Evolutionary conservation across 192 early-diverging fungal species (phyloP).

Genomic region (Entomortierella lignicola): DNA sequence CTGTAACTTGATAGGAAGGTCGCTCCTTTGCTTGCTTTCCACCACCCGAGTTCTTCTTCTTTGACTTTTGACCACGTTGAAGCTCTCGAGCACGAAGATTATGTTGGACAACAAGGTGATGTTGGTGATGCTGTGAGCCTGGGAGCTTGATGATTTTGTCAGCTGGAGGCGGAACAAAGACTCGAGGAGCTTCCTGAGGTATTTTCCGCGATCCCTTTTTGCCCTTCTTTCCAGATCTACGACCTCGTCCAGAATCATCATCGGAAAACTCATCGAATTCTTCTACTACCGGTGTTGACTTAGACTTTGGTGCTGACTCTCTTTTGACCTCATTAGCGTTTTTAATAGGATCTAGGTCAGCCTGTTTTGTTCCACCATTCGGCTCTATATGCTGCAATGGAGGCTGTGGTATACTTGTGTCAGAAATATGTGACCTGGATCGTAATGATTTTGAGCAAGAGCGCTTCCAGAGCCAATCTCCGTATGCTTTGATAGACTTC

Average conservation of each 20-base stretch:
- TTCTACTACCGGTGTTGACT: not conserved
- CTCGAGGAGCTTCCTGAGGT: conserved; percentile 22
- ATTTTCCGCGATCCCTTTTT: conserved; percentile 31
- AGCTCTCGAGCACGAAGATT: conserved; percentile 44
- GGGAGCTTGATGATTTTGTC: conserved; percentile 52
- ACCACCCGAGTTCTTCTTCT: conserved; percentile 29
- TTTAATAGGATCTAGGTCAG: not conserved
- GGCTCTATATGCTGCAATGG: not conserved
- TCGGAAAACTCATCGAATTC: conserved; percentile 18
- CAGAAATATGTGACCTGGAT: not conserved
- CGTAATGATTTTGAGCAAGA: conserved; percentile 15
- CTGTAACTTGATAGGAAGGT: conserved; percentile 27
- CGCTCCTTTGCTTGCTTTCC: conserved; percentile 46
- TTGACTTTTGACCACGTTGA: conserved; percentile 47
- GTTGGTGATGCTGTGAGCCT: conserved; percentile 43
- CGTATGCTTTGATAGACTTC: conserved; percentile 42
- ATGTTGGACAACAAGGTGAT: conserved; percentile 49
- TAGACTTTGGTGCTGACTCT: conserved; percentile 6
- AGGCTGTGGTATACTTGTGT: not conserved
- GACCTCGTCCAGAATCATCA: conserved; percentile 24
- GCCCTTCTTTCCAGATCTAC: conserved; percentile 40
- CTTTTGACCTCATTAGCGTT: conserved; percentile 17
- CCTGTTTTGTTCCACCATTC: not conserved
- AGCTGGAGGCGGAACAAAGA: conserved; percentile 35
- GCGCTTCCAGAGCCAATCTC: conserved; percentile 44